Percentiles rank a stretch among this genome's conserved stretches.
Conservation (phyloP, 1,139 yeast species). For the Diutina mesorugosa region DNA sequence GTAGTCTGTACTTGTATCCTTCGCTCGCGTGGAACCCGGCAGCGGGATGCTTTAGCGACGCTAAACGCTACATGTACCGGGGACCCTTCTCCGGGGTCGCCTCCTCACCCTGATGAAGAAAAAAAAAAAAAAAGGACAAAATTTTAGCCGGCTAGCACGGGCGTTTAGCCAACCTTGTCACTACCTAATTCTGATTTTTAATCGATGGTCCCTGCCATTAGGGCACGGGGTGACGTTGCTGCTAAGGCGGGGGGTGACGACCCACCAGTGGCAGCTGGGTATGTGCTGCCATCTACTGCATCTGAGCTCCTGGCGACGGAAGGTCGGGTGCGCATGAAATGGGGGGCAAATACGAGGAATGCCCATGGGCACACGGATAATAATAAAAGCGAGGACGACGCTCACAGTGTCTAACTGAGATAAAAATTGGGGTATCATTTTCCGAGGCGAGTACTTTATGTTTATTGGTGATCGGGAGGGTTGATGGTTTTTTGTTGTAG, state of each 20-base stretch:
- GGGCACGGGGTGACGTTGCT: background rate
- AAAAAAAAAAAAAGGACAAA: too few species aligned
- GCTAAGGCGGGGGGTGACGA: background rate
- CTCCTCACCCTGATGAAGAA: too few species aligned
- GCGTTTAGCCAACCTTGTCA: background rate
- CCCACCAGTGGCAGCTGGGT: background rate
- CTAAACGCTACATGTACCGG: background rate
- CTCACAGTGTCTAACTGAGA: too few species aligned
- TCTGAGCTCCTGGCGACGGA: background rate
- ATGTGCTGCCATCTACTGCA: background rate
- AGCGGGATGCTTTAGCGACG: background rate
- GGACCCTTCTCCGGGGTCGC: too few species aligned
- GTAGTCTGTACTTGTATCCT: background rate
- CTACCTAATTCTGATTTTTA: background rate
- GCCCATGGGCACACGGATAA: too few species aligned
- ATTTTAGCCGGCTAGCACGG: background rate
- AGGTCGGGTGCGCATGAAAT: too few species aligned
- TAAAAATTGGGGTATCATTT: too few species aligned
- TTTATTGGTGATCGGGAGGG: too few species aligned
- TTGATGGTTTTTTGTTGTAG: too few species aligned
- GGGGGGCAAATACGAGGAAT: background rate
- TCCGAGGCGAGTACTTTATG: too few species aligned
- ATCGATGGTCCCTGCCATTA: background rate
- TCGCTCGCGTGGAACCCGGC: background rate
- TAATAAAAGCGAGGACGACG: background rate